Base-by-base conservation (phyloP, 805 yeast genomes). In the Saccharomycopsis olivae region DNA sequence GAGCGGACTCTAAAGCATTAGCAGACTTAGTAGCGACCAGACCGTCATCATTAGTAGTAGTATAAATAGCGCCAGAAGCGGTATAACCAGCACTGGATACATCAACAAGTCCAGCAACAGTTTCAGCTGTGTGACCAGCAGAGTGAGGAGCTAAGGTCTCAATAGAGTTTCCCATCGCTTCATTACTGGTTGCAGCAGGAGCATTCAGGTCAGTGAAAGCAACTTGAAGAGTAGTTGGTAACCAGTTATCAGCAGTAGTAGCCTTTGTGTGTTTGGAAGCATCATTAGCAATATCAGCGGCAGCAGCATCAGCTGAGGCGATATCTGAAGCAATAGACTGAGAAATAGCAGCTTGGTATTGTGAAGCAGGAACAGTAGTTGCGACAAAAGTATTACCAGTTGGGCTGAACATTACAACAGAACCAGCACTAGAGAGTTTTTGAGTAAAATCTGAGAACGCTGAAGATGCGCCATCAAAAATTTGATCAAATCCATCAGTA, bases 331-430 rank as follows among this genome's bases (percentile, higher is more conserved):
- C 6, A 10, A 23, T 6, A 23, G 10, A 8, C 6, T 6, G 10
- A 23, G 25, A 23, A 23, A 23, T 10, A 8, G 6, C 25, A 6
- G 10, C 10, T 23, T 23, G 25, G 10, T 23, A 23, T 8, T 6
- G 10, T 8, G 25, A 23, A 10, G 25, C 25, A 23, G 44, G 30
- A 14, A 45, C 35, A 16, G 48, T 45, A 17, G 46, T 42, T 3
- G 42, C 48, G 15, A 36, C 31, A 23, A 25, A 41, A 18, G 38
- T 35, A 10, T 38, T 41, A 28, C 39, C 30, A 29, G 40, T 29
- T 41, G 48, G 48, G 5, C 41, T 36, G 25, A 38, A 33, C 3
- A 41, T 15, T 6, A 44, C 48, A 19, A 43, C 34, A 2, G 42
- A 38, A 10, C 25, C 10, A 8, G 10, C 25, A 23, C 25, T 10